Evolutionary conservation across 441 rosid species (phyloP).

Genomic region (Raphanus hybrid): DNA sequence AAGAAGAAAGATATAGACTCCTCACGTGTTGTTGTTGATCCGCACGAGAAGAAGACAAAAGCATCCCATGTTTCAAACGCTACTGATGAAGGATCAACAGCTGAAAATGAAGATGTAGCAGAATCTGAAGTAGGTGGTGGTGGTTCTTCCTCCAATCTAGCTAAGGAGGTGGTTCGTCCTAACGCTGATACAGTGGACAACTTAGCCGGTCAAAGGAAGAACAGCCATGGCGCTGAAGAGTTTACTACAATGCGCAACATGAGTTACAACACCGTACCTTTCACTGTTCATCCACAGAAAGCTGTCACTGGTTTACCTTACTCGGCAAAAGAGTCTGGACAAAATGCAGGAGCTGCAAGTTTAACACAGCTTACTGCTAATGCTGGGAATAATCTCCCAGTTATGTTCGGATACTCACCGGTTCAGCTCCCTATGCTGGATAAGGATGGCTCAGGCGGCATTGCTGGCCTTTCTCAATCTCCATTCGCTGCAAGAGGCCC

Average conservation of each 20-base stretch:
- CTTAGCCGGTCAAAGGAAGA: slow-evolving; percentile 53
- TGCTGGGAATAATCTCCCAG: slow-evolving; percentile 65
- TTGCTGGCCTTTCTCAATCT: slow-evolving; percentile 61
- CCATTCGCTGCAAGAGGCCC: slow-evolving; percentile 61
- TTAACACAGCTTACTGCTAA: slow-evolving; percentile 51
- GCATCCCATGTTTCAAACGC: slow-evolving; percentile 69
- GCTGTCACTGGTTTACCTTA: slow-evolving; percentile 57
- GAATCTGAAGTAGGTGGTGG: slow-evolving; percentile 85
- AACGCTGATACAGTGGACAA: slow-evolving; percentile 53
- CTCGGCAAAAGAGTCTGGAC: slow-evolving; percentile 59
- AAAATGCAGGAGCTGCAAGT: slow-evolving; percentile 53
- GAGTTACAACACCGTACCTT: slow-evolving; percentile 58
- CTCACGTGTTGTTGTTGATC: slow-evolving; percentile 52
- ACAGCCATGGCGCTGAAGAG: slow-evolving; percentile 53
- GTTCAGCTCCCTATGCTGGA: slow-evolving; percentile 82
- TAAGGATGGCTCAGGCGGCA: slow-evolving; percentile 75
- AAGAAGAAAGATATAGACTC: slow-evolving; percentile 66
- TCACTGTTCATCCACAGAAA: slow-evolving; percentile 57
- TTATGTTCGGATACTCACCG: slow-evolving; percentile 77
- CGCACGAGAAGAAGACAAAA: slow-evolving; percentile 66
- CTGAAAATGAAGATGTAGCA: slow-evolving; percentile 94
- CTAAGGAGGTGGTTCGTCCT: slow-evolving; percentile 60
- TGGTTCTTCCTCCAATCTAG: slow-evolving; percentile 68
- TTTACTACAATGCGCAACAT: slow-evolving; percentile 62
- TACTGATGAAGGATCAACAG: slow-evolving; percentile 81